Evolutionary conservation across 345 rosid species (phyloP), one percentile per base, ranked within the genome.

Genomic region (Hibiscus mutabilis): DNA sequence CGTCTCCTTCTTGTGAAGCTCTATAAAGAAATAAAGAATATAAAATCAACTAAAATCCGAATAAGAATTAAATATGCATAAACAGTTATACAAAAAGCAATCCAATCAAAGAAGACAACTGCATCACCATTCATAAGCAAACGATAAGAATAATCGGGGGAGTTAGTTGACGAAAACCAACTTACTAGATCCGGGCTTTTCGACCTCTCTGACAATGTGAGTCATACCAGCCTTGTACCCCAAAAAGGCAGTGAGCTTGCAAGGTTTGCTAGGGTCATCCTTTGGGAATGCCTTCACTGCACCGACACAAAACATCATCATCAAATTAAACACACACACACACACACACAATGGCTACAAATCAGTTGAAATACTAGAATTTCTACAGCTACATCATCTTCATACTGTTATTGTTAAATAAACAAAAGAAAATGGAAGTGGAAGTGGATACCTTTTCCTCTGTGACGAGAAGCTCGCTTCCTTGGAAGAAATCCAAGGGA

Each of bases 211-310:
- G 53, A 91, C 94, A 82, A 91, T 91, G 79, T 91, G 97, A 5
- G 95, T 91, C 97, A 89, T 91, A 11, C 97, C 95, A 85, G 97
- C 97, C 79, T 91, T 91, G 85, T 91, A 89, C 67, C 97, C 95
- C 83, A 89, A 44, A 82, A 91, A 89, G 56, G 97, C 90, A 16
- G 96, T 89, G 31, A 91, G 83, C 79, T 73, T 89, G 89, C 90
- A 86, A 15, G 92, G 90, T 83, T 91, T 91, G 67, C 61, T 72
- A 27, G 84, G 89, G 69, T 89, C 93, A 84, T 91, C 97, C 83
- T 86, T 91, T 49, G 97, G 95, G 64, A 91, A 91, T 9, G 97
- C 91, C 89, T 89, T 89, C 89, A 91, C 97, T 91, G 88, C 51
- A 79, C 27, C 22, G 16, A 21, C 11, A 1, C 19, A 9, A 40